phyloP scores from a whole-genome alignment of 352 stramenopile species.

The Pythium oligandrum region DNA sequence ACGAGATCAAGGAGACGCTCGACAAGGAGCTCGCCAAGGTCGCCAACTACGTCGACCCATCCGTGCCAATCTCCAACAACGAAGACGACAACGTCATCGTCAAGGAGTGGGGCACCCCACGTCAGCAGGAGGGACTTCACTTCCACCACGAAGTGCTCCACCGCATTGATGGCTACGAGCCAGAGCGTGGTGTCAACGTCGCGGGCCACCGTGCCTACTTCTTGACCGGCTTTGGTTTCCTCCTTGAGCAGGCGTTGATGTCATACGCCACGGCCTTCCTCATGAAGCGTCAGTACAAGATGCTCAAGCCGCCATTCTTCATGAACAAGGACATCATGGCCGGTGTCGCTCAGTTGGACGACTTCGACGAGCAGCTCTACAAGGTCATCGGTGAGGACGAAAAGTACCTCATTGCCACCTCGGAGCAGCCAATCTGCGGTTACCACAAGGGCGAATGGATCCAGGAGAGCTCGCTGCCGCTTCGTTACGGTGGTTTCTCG shows the following conservation, averaged over 20 bases:
- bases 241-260: conserved; percentile 99
- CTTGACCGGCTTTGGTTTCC: conserved; percentile 96
- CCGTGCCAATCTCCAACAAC: conserved; percentile 95
- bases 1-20: conserved; percentile 67
- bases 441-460: conserved; percentile 96
- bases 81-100: conserved; percentile 97
- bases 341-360: conserved; percentile 97
- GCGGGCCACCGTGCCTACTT: conserved; percentile 99
- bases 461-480: conserved; percentile 71
- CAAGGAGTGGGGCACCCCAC: conserved; percentile 65
- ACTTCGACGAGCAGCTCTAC: conserved; percentile 99
- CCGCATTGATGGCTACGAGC: conserved; percentile 99
- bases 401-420: conserved; percentile 99
- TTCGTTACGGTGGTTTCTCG: conserved; percentile 94
- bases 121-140: conserved; percentile 80
- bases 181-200: conserved; percentile 92
- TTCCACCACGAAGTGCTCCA: conserved; percentile 97
- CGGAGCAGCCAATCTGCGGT: conserved; percentile 98
- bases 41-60: conserved; percentile 96
- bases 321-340: conserved; percentile 99
- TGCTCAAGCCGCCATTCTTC: conserved; percentile 99
- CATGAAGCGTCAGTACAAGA: conserved; percentile 93
- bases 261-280: conserved; percentile 98
- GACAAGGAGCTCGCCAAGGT: conserved; percentile 88
- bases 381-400: conserved; percentile 97